These are phyloP conservation scores for Solanum rostratum DNA, from an alignment of 257 asterid genomes.

Conservation along the genomic window DNA sequence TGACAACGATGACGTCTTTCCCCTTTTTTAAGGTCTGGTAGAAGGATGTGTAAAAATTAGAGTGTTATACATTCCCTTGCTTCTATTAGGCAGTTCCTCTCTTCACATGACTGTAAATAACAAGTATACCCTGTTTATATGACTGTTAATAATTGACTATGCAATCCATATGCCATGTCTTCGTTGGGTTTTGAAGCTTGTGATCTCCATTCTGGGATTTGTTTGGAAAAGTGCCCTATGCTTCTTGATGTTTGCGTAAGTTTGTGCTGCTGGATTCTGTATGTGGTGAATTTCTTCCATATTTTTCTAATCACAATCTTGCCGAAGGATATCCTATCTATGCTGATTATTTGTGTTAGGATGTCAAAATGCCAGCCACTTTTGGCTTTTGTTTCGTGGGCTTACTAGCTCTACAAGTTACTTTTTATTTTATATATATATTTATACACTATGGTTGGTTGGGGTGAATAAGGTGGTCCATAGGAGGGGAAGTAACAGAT, in stretches of 20 bases:
- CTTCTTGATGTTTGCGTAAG: background rate
- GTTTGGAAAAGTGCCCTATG: background rate
- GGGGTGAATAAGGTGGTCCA: background rate
- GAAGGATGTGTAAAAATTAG: background rate
- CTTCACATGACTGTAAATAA: background rate
- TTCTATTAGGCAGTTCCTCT: background rate
- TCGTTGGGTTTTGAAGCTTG: background rate
- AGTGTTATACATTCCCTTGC: slow-evolving; percentile 29
- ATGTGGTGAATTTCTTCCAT: background rate
- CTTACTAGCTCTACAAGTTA: background rate
- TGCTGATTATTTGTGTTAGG: background rate
- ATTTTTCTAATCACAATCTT: background rate
- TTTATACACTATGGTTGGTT: background rate
- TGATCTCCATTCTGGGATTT: background rate
- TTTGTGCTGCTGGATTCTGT: background rate
- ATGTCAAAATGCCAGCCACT: background rate
- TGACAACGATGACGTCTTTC: slow-evolving; percentile 29
- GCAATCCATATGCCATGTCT: background rate
- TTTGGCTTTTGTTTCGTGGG: background rate
- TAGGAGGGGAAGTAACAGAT: background rate
- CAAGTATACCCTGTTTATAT: background rate
- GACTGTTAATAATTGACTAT: background rate
- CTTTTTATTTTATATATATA: background rate
- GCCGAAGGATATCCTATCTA: background rate
- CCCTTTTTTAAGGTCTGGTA: slow-evolving; percentile 34